phyloP scores from a whole-genome alignment of 148 eudicot genomes.

The Mesembryanthemum crystallinum region DNA sequence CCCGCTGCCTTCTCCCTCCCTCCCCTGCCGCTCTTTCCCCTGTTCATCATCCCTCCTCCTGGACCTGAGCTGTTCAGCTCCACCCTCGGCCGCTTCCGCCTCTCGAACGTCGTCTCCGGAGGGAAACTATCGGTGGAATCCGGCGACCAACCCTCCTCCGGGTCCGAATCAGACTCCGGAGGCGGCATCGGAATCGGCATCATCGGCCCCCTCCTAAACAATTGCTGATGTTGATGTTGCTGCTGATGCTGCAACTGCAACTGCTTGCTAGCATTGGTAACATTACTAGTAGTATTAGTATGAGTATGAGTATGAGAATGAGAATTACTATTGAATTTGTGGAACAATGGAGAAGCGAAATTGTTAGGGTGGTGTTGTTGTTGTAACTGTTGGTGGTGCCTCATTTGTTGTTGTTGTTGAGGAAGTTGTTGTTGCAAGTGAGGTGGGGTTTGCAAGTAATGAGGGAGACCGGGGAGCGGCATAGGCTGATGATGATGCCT shows the following conservation, averaged over 20 bases:
- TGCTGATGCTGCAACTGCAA: background rate
- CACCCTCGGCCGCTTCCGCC: constrained; percentile 30
- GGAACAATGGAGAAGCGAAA: background rate
- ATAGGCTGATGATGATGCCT: constrained; percentile 27
- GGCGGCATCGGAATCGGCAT: constrained; percentile 17
- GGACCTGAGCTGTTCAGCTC: background rate
- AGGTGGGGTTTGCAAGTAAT: constrained; percentile 9
- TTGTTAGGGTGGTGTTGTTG: constrained; percentile 4
- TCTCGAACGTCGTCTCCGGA: constrained; percentile 35
- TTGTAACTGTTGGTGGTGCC: constrained; percentile 15
- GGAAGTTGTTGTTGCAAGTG: constrained; percentile 2
- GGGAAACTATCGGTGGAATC: constrained; percentile 68
- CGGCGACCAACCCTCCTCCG: constrained; percentile 42
- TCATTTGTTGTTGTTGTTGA: constrained; percentile 8
- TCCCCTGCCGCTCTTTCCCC: constrained; percentile 11
- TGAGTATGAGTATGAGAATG: background rate
- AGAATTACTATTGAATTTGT: background rate
- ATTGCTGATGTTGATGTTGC: constrained; percentile 21
- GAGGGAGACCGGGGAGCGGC: background rate
- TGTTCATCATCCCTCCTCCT: constrained; percentile 18
- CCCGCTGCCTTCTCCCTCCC: constrained; percentile 47
- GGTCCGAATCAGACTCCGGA: constrained; percentile 44
- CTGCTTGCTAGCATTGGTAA: background rate
- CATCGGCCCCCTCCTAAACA: constrained; percentile 21
- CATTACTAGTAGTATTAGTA: constrained; percentile 1